Conservation (phyloP, 1,139 yeast species). For the Yamadazyma kanchanaburiensis region DNA sequence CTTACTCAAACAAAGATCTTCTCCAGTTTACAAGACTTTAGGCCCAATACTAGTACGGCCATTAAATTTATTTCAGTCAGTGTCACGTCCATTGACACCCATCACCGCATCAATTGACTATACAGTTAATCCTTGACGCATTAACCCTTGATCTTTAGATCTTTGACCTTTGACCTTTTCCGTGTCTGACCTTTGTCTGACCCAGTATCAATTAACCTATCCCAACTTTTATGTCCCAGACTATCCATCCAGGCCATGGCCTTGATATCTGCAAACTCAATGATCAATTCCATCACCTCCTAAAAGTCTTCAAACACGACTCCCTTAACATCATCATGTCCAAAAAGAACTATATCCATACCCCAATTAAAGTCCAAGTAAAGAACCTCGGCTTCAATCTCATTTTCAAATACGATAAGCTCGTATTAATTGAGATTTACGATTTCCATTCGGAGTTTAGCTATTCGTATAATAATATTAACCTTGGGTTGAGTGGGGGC, state of each 20-base stretch:
- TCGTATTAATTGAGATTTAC: slow-evolving; percentile 46
- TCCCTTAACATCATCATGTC: slow-evolving; percentile 24
- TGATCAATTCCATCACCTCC: slow-evolving; percentile 21
- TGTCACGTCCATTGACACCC: too few species aligned
- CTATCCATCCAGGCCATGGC: slow-evolving; percentile 33
- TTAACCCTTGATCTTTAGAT: too few species aligned
- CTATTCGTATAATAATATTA: slow-evolving; percentile 31
- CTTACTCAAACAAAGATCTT: too few species aligned
- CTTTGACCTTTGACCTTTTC: too few species aligned
- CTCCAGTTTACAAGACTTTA: too few species aligned
- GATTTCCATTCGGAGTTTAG: slow-evolving; percentile 18
- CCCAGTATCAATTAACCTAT: too few species aligned
- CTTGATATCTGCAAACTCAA: slow-evolving; percentile 26
- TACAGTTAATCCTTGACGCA: too few species aligned
- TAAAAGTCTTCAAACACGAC: slow-evolving; percentile 23
- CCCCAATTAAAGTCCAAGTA: slow-evolving; percentile 31
- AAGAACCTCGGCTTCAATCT: slow-evolving; percentile 33
- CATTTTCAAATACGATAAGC: slow-evolving; percentile 35
- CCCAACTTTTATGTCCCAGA: slow-evolving; percentile 5
- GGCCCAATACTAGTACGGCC: too few species aligned
- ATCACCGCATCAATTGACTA: too few species aligned
- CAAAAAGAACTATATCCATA: slow-evolving; percentile 19
- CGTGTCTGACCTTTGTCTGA: too few species aligned
- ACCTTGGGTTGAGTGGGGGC: slow-evolving; percentile 7
- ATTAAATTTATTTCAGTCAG: too few species aligned